A percentile compares a stretch with the other conserved stretches of the same genome.
Evolutionary conservation across 2,329 filamentous ascomycete genomes (phyloP).

Genomic region (Chaetomium sp.): DNA sequence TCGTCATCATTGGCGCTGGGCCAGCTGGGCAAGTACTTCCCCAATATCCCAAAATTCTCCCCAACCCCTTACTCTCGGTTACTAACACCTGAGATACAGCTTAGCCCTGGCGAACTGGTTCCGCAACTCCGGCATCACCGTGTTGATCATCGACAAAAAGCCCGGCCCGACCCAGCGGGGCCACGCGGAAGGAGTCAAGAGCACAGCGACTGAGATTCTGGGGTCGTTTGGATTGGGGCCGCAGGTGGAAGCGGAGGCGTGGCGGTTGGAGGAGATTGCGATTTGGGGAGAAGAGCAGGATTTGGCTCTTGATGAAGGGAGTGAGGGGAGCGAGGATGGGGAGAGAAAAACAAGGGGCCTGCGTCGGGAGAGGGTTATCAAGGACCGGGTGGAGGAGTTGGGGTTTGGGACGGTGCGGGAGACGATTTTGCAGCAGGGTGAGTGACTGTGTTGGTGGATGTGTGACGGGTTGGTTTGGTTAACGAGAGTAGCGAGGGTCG

Average conservation of each 20-base stretch:
- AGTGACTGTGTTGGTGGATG: background rate
- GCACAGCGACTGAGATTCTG: slow-evolving; percentile 16
- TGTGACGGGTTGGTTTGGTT: background rate
- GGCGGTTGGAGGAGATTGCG: slow-evolving; percentile 17
- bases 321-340: too few species aligned
- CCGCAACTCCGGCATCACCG: slow-evolving; percentile 9
- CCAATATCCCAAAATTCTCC: too few species aligned
- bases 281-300: slow-evolving; percentile 9
- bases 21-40: slow-evolving; percentile 12
- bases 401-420: slow-evolving; percentile 8
- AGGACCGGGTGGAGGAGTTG: slow-evolving; percentile 12
- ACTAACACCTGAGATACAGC: too few species aligned
- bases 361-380: slow-evolving; percentile 13
- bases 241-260: slow-evolving; percentile 11
- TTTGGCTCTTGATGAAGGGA: too few species aligned
- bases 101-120: slow-evolving; percentile 17
- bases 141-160: slow-evolving; percentile 14
- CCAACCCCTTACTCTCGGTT: background rate
- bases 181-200: slow-evolving; percentile 16
- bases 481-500: slow-evolving; percentile 8
- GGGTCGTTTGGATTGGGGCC: slow-evolving; percentile 12
- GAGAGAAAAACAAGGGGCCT: slow-evolving; percentile 9
- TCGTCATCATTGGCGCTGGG: slow-evolving; percentile 15
- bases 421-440: slow-evolving; percentile 14
- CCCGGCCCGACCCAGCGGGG: slow-evolving; percentile 11